A percentile compares a stretch with the other conserved stretches of the same genome.
phyloP scores from a whole-genome alignment of 306 rosid genomes.

The Arachis stenosperma region DNA sequence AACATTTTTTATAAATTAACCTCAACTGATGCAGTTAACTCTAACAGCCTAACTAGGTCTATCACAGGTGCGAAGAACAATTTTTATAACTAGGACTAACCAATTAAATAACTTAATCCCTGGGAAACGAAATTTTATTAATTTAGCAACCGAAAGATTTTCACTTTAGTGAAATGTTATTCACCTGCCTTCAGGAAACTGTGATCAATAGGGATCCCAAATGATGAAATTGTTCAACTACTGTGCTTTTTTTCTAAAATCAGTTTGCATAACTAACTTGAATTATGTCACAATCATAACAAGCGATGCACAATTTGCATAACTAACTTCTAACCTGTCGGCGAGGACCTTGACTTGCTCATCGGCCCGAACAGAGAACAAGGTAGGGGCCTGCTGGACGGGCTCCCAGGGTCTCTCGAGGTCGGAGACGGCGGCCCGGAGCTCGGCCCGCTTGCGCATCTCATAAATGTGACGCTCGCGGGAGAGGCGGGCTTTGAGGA shows the following conservation, averaged over 20 bases:
- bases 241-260: no score
- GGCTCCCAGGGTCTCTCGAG: conserved; percentile 95
- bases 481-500: conserved; percentile 76
- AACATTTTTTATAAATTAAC: no score
- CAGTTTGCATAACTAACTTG: background rate
- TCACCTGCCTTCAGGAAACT: no score
- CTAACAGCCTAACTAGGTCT: background rate
- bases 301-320: background rate
- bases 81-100: no score
- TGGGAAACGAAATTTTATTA: no score
- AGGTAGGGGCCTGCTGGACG: conserved; percentile 69
- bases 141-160: no score
- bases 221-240: no score
- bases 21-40: background rate
- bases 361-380: conserved; percentile 77
- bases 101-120: no score
- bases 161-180: no score
- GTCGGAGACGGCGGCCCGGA: conserved; percentile 83
- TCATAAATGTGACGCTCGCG: conserved; percentile 94
- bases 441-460: conserved; percentile 96
- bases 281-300: background rate
- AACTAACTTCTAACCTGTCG: conserved; percentile 55
- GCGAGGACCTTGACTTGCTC: conserved; percentile 94
- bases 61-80: no score
- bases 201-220: no score